Conservation (phyloP, 2,329 filamentous ascomycete genomes). For the Corynespora cassiicola region DNA sequence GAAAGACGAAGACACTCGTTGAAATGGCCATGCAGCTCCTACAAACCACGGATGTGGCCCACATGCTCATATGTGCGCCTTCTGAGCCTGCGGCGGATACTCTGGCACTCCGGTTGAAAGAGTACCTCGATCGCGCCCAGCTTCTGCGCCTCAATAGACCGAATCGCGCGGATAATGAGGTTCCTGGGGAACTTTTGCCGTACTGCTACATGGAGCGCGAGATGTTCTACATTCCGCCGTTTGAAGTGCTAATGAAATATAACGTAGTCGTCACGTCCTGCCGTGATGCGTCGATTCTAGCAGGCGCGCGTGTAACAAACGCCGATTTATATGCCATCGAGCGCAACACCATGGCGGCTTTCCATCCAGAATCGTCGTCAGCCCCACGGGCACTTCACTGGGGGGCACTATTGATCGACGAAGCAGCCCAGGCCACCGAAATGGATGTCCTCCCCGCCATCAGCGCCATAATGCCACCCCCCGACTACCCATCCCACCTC, state of each 20-base stretch:
- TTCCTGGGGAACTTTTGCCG: slow-evolving; percentile 45
- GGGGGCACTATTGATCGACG: slow-evolving; percentile 53
- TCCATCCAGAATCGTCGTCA: slow-evolving; percentile 32
- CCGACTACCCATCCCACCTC: slow-evolving; percentile 19
- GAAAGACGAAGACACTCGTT: slow-evolving; percentile 59
- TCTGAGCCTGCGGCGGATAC: slow-evolving; percentile 57
- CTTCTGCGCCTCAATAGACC: slow-evolving; percentile 52
- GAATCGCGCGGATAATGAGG: slow-evolving; percentile 50
- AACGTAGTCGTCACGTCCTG: slow-evolving; percentile 53
- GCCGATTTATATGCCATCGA: slow-evolving; percentile 47
- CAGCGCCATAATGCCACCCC: slow-evolving; percentile 47
- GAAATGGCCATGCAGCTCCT: slow-evolving; percentile 49
- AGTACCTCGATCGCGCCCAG: slow-evolving; percentile 43
- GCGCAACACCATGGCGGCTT: slow-evolving; percentile 33
- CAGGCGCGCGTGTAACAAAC: slow-evolving; percentile 52
- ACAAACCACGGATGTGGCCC: slow-evolving; percentile 24
- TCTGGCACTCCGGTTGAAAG: slow-evolving; percentile 47
- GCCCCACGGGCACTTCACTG: slow-evolving; percentile 42
- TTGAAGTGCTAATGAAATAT: slow-evolving; percentile 47
- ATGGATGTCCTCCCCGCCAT: slow-evolving; percentile 50
- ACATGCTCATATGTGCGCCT: slow-evolving; percentile 53
- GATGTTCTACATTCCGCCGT: slow-evolving; percentile 50
- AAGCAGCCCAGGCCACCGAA: slow-evolving; percentile 55
- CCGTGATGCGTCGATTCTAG: slow-evolving; percentile 49
- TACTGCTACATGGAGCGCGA: slow-evolving; percentile 49